Conservation (phyloP, 2,329 filamentous ascomycete genomes). For the Lasiodiplodia hormozganensis region DNA sequence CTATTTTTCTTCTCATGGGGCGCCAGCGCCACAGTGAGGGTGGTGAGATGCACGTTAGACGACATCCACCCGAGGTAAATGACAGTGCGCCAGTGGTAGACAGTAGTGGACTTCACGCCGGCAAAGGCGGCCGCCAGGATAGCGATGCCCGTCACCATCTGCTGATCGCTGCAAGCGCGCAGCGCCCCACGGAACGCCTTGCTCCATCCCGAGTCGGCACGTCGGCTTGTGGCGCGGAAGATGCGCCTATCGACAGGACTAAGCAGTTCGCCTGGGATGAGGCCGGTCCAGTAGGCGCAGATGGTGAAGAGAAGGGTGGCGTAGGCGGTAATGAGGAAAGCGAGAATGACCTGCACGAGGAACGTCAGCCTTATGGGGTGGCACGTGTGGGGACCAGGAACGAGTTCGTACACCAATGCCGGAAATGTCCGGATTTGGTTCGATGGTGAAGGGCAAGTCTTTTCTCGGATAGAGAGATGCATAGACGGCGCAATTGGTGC, state of each 20-base stretch:
- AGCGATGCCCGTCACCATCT: constrained; percentile 35
- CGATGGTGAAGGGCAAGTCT: neutral
- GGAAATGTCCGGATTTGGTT: constrained; percentile 6
- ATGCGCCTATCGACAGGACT: neutral
- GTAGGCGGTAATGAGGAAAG: constrained; percentile 6
- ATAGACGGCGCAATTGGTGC: neutral
- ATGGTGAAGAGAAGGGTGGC: neutral
- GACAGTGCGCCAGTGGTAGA: constrained; percentile 34
- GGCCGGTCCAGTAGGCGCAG: neutral
- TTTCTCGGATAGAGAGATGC: neutral
- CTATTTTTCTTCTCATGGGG: neutral
- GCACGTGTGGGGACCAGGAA: neutral
- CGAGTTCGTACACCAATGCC: neutral
- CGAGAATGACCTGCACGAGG: neutral
- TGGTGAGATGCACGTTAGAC: constrained; percentile 34
- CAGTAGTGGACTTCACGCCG: neutral
- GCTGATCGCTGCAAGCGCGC: constrained; percentile 34
- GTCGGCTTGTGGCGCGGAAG: neutral
- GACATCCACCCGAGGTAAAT: constrained; percentile 35
- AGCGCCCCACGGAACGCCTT: constrained; percentile 28
- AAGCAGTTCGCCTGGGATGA: neutral
- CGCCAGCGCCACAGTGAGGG: constrained; percentile 32
- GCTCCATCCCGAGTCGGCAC: neutral
- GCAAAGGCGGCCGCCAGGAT: constrained; percentile 33
- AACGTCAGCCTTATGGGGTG: neutral